Base-by-base conservation (phyloP, 1,284 basidiomycete species). In the Marasmius sp. region DNA sequence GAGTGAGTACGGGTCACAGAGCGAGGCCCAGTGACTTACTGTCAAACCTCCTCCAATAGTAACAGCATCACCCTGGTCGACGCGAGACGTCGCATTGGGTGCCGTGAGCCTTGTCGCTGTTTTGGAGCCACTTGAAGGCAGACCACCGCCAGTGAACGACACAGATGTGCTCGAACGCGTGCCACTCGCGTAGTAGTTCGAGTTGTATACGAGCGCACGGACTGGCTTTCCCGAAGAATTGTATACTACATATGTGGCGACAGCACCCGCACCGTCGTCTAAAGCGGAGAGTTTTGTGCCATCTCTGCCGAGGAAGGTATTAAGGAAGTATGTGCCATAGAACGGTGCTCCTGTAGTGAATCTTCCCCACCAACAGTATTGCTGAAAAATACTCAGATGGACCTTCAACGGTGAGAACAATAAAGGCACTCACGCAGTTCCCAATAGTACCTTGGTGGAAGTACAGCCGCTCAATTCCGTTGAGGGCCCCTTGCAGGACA, bases 401-500 rank as follows among this genome's bases (percentile, higher is more conserved):
- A 36, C 48, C 39, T 37, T 34, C 18, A 4, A 27, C 11, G 10
- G 22, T 1, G 5, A 55, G 20, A 20, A 6, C 34, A 45, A n/a
- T 6, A 7, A 43, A 9, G 11, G 18, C 20, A 70, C 74, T 65
- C 57, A 78, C 77, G 62, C 77, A 79, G 65, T 78, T 75, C 12
- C 76, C 73, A 58, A 79, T 77, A 10, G 77, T 77, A 50, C 79
- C 80, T 64, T 81, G 79, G 66, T 81, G 79, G 68, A 81, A 81
- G 65, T 81, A 80, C 8, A 79, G 70, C 20, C 78, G 65, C 57
- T 79, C 75, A 9, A 76, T 73, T 12, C 77, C 77, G 50, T 75
- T 74, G 41, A 79, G 64, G 1, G 77, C 74, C 34, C 72, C 75
- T 65, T 80, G 79, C 10, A 81, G 69, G n/a, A 78, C 74, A 60